Base-by-base conservation (phyloP, 2,329 filamentous ascomycete species). In the Myriangium duriaei region DNA sequence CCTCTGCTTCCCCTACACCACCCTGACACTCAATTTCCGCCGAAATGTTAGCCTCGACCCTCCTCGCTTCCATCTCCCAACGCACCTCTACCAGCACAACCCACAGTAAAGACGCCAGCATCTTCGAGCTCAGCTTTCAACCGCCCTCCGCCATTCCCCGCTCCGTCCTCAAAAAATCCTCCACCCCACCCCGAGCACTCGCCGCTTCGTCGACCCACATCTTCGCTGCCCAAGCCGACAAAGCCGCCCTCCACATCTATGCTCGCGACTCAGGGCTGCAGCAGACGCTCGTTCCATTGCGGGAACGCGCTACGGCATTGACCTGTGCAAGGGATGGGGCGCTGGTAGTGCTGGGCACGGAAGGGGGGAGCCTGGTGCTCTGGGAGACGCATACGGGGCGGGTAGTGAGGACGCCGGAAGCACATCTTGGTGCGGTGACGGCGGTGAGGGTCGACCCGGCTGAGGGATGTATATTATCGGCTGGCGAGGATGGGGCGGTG, bases 171-270 rank as follows among this genome's bases (percentile, higher is more conserved):
- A 96, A 95, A 69, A 96, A 94, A 64, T 93, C 83, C 65, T 81
- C 83, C 11, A 76, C 79, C n/a, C 71, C 79, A 16, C 66, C 71
- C 41, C 83, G 88, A 58, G 80, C 83, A 49, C 65, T 98, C 39
- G 87, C 85, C 18, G 71, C 87, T 49, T 92, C 72, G 59, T 68
- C 74, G 31, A 79, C 79, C 13, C 91, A 98, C 56, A 70, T 96
- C 32, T 98, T 94, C 56, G 81, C 87, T 3, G 88, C 85, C 3
- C 91, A 98, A 58, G 72, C 81, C 34, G 86, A 87, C 47, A 96
- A 94, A 60, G 84, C 86, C 0, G 82, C 93, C 30, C 72, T 98
- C 1, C 84, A 96, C 61, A 85, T 98, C 39, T 98, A 96, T 61
- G 87, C 74, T 41, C 73, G 86, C 39, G 70, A 77, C 42, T 81